Evolutionary conservation across 371 early-diverging fungal genomes (phyloP).

Genomic region (Syncephalis plumigaleata): DNA sequence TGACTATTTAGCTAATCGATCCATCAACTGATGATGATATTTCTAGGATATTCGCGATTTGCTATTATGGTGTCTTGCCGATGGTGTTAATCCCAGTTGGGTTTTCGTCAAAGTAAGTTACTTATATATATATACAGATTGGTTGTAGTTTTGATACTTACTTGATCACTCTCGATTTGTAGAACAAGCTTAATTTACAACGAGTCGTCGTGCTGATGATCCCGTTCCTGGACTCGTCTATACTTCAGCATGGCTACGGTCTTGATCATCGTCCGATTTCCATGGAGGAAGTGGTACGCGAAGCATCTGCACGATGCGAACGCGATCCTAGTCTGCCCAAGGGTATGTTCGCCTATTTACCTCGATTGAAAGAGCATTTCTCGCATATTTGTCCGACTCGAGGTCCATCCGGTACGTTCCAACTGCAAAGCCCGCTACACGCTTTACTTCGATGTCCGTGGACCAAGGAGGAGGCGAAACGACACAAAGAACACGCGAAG

Average conservation of each 20-base stretch:
- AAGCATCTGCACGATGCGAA: no score
- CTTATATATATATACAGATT: no score
- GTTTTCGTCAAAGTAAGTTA: conserved; percentile 1
- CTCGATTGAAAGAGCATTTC: background rate
- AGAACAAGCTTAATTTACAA: conserved; percentile 1
- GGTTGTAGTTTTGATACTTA: background rate
- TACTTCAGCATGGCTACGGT: no score
- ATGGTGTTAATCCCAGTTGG: conserved; percentile 2
- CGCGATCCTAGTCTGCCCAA: no score
- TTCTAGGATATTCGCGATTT: conserved; percentile 3
- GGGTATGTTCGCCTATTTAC: no score
- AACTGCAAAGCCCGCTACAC: no score
- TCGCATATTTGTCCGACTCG: conserved; percentile 2
- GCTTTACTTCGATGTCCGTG: conserved; percentile 17
- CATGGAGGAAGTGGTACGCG: no score
- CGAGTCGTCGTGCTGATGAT: background rate
- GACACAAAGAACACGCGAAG: background rate
- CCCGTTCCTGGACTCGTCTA: background rate
- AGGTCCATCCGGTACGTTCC: background rate
- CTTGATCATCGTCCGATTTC: no score
- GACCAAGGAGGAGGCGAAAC: conserved; percentile 10
- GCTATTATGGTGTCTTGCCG: background rate
- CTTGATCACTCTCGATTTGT: background rate
- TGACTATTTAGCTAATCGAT: no score
- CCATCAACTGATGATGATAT: background rate